Conservation (phyloP, 2,329 filamentous ascomycete genomes). For the Fusarium sp. region DNA sequence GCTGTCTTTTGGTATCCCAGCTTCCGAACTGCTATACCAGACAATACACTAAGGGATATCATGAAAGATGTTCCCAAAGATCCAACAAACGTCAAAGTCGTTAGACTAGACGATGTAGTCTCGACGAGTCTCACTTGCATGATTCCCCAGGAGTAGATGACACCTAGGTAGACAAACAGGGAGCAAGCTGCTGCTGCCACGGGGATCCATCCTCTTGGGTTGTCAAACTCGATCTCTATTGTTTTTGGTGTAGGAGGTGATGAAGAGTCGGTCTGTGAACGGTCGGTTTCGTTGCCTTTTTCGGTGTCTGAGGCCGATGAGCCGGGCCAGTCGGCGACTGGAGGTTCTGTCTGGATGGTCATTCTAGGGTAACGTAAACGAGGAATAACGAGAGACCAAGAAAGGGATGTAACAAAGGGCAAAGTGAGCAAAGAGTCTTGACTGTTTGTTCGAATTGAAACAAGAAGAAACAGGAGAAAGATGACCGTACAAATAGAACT, state of each 20-base stretch:
- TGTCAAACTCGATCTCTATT: constrained; percentile 25
- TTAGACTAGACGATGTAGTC: constrained; percentile 38
- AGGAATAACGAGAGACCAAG: no score
- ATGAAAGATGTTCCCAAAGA: constrained; percentile 46
- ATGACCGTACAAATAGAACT: neutral
- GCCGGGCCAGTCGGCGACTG: neutral
- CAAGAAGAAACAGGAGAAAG: neutral
- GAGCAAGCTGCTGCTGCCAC: constrained; percentile 38
- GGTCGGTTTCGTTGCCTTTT: constrained; percentile 20
- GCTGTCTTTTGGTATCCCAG: constrained; percentile 44
- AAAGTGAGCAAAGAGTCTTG: no score
- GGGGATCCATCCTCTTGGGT: constrained; percentile 30
- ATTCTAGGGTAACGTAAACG: neutral
- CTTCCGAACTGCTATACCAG: constrained; percentile 29
- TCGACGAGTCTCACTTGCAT: constrained; percentile 47
- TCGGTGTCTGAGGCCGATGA: constrained; percentile 25
- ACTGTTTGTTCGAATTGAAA: neutral
- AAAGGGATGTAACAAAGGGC: no score
- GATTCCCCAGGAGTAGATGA: constrained; percentile 50
- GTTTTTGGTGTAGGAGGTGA: neutral
- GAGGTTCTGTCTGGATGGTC: neutral
- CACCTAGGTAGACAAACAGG: constrained; percentile 46
- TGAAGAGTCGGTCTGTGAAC: neutral
- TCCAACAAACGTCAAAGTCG: constrained; percentile 47
- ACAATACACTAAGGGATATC: constrained; percentile 42